Conservation (phyloP, 164 flowering plant genomes). For the Stephania yunnanensis region DNA sequence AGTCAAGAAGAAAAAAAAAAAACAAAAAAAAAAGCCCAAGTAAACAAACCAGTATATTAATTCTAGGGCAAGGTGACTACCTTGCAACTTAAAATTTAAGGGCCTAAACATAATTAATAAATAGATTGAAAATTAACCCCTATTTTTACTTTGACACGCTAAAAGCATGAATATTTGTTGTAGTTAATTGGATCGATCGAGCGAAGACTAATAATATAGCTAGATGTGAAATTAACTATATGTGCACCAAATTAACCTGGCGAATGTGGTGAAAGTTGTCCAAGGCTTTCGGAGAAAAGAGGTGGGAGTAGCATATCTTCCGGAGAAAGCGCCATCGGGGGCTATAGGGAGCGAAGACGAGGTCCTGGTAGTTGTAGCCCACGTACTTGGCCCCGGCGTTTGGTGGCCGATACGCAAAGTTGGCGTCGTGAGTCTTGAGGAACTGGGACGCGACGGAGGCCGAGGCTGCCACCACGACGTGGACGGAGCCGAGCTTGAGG, state of each 20-base stretch:
- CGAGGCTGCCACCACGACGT: slow-evolving; percentile 76
- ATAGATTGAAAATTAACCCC: no score
- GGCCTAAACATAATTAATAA: no score
- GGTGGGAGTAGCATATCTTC: slow-evolving; percentile 66
- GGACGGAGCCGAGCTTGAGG: slow-evolving; percentile 62
- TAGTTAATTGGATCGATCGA: no score
- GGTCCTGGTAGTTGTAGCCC: slow-evolving; percentile 73
- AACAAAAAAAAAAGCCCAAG: no score
- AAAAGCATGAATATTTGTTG: no score
- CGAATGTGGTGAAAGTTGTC: slow-evolving; percentile 64
- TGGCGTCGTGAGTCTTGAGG: slow-evolving; percentile 64
- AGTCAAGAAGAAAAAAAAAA: no score
- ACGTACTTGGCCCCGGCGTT: slow-evolving; percentile 71
- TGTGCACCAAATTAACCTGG: slow-evolving; percentile 51
- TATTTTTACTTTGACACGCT: no score
- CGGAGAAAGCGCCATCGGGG: slow-evolving; percentile 79
- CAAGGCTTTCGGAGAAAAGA: slow-evolving; percentile 74
- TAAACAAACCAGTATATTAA: no score
- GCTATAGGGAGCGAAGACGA: slow-evolving; percentile 86
- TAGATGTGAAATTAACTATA: no score
- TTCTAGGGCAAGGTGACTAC: no score
- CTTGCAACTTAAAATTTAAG: no score
- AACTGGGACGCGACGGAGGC: slow-evolving; percentile 62
- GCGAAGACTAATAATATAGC: no score
- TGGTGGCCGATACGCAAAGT: slow-evolving; percentile 73